Conservation (phyloP, 192 early-diverging fungal species). For the Podila verticillata region DNA sequence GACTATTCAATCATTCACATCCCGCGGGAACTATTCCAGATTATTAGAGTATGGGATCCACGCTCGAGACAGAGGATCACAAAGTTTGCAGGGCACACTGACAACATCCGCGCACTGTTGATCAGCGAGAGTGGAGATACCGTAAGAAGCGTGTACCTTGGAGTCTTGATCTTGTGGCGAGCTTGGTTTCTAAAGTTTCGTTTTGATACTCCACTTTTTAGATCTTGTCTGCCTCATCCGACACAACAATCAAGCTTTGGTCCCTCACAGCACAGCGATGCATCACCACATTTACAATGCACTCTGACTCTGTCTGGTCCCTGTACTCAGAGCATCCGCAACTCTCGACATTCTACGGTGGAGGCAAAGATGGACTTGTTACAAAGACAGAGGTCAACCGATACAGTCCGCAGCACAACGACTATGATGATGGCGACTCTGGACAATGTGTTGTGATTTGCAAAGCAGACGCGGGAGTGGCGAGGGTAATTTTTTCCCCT, state of each 20-base stretch:
- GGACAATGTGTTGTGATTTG: conserved; percentile 89
- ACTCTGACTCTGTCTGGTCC: conserved; percentile 91
- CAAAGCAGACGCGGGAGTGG: conserved; percentile 83
- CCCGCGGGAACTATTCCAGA: conserved; percentile 36
- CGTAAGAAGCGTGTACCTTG: conserved; percentile 49
- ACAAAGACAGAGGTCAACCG: conserved; percentile 80
- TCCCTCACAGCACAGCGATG: conserved; percentile 88
- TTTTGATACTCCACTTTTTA: conserved; percentile 26
- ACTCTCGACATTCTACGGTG: conserved; percentile 92
- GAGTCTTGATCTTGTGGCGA: neutral
- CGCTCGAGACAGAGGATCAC: conserved; percentile 75
- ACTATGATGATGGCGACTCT: conserved; percentile 58
- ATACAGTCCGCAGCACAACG: conserved; percentile 24
- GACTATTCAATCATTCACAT: neutral
- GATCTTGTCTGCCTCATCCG: conserved; percentile 93
- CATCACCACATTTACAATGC: conserved; percentile 89
- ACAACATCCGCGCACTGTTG: conserved; percentile 90
- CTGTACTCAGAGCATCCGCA: conserved; percentile 86
- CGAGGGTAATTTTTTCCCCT: conserved; percentile 62
- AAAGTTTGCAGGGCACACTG: conserved; percentile 92
- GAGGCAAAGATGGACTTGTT: conserved; percentile 90
- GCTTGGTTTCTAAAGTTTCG: neutral
- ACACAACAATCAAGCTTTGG: conserved; percentile 98
- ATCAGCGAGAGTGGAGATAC: conserved; percentile 89
- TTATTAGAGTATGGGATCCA: conserved; percentile 93